Evolutionary conservation across 768 basidiomycete genomes (phyloP).

Genomic region (Leucocoprinus leucothites): DNA sequence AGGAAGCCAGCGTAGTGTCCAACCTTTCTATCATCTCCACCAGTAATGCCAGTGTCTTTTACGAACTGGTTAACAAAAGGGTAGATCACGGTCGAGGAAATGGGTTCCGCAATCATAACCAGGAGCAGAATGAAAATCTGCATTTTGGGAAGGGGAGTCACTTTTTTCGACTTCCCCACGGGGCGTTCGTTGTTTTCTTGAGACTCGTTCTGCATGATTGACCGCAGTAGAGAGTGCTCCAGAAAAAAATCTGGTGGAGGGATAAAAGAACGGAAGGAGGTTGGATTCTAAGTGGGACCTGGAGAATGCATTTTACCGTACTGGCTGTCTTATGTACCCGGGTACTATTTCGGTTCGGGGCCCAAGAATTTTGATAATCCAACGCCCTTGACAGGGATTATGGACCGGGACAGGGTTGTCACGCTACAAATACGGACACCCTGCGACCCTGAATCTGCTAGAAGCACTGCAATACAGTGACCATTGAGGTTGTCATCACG

Average conservation of each 20-base stretch:
- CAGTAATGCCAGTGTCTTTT: conserved; percentile 31
- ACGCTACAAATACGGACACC: not conserved
- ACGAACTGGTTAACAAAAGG: conserved; percentile 38
- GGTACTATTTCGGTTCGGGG: not conserved
- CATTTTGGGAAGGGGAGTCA: conserved; percentile 34
- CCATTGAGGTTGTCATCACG: not conserved
- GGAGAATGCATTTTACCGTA: not conserved
- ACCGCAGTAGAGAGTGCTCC: not conserved
- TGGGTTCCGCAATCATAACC: conserved; percentile 32
- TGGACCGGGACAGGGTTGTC: not conserved
- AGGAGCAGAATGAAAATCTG: conserved; percentile 34
- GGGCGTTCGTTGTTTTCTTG: not conserved
- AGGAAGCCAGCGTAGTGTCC: conserved; percentile 42
- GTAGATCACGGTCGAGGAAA: conserved; percentile 36
- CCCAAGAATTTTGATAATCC: not conserved
- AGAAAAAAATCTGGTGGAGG: not conserved
- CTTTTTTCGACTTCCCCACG: not conserved
- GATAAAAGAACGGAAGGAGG: not conserved
- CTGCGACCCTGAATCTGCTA: not conserved
- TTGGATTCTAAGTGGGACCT: not conserved
- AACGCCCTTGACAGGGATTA: not conserved
- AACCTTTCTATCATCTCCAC: conserved; percentile 33
- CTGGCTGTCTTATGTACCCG: not conserved
- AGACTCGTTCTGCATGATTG: not conserved
- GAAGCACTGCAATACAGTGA: not conserved